Evolutionary conservation across 1,139 yeast species (phyloP).

Genomic region (Yamadazyma friedrichii): DNA sequence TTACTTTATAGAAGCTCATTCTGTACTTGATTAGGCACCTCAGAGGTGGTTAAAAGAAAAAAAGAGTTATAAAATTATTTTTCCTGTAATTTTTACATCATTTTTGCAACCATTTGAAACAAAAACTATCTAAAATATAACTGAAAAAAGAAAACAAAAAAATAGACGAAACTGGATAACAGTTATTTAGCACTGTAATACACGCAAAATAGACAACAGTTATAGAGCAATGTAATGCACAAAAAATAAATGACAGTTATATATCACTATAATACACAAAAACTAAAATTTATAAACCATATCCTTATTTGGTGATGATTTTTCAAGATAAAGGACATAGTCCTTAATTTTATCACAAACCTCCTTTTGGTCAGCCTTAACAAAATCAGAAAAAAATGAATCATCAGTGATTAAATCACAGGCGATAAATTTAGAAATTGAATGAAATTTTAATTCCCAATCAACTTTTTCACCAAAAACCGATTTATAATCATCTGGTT

Average conservation of each 20-base stretch:
- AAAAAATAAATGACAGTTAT: neutral
- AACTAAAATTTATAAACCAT: neutral
- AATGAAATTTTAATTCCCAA: constrained; percentile 37
- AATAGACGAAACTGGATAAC: neutral
- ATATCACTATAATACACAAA: neutral
- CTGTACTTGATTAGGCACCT: no score
- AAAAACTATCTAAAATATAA: no score
- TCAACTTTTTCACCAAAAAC: constrained; percentile 21
- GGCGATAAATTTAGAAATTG: constrained; percentile 35
- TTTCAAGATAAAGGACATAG: constrained; percentile 29
- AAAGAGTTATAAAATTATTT: no score
- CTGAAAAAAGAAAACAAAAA: neutral
- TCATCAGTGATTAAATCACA: constrained; percentile 27
- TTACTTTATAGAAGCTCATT: no score
- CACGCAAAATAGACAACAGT: neutral
- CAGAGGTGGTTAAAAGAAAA: no score
- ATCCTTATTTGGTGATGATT: constrained; percentile 15
- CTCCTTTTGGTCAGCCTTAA: constrained; percentile 18
- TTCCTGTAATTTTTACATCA: neutral
- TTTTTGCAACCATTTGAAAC: neutral
- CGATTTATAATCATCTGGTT: constrained; percentile 14
- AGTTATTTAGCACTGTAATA: no score
- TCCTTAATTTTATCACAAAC: constrained; percentile 25
- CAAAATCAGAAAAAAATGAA: constrained; percentile 3
- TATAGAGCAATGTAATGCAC: no score